A percentile compares a stretch with the other conserved stretches of the same genome.
phyloP scores from a whole-genome alignment of 805 yeast genomes.

The Kuraishia borneana region DNA sequence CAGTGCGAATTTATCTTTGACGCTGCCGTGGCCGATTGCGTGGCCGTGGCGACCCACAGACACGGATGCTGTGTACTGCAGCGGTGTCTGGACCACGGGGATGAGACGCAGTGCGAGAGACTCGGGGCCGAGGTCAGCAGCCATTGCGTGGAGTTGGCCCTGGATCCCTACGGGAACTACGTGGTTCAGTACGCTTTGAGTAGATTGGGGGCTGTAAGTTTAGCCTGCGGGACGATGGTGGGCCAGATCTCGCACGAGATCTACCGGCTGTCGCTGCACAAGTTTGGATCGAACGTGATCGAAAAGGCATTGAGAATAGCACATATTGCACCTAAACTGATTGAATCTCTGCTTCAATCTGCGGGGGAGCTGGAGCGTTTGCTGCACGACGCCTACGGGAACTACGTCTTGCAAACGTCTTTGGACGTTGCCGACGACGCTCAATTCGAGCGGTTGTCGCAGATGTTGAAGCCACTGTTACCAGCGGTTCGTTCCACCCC shows the following conservation, averaged over 20 bases:
- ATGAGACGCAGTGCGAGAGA: slow-evolving; percentile 51
- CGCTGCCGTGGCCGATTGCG: slow-evolving; percentile 63
- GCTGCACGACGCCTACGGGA: slow-evolving; percentile 48
- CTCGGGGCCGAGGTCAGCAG: slow-evolving; percentile 59
- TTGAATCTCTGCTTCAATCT: slow-evolving; percentile 26
- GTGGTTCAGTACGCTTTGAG: slow-evolving; percentile 86
- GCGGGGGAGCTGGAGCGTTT: slow-evolving; percentile 8
- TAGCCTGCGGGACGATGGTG: slow-evolving; percentile 4
- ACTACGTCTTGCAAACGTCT: slow-evolving; percentile 48
- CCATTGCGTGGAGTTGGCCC: slow-evolving; percentile 56
- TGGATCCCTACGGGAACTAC: slow-evolving; percentile 95
- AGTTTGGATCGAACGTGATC: slow-evolving; percentile 50
- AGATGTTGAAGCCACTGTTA: slow-evolving; percentile 59
- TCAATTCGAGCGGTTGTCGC: slow-evolving; percentile 45
- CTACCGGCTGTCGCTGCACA: slow-evolving; percentile 37
- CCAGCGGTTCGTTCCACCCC: slow-evolving; percentile 81
- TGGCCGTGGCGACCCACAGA: slow-evolving; percentile 83
- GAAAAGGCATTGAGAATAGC: slow-evolving; percentile 42
- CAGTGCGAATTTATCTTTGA: slow-evolving; percentile 85
- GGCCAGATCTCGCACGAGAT: slow-evolving; percentile 4
- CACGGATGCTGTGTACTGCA: slow-evolving; percentile 98
- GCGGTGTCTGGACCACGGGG: slow-evolving; percentile 88
- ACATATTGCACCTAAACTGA: slow-evolving; percentile 31
- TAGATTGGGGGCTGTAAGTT: slow-evolving; percentile 12
- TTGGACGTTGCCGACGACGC: slow-evolving; percentile 41